phyloP scores from a whole-genome alignment of 2,329 filamentous ascomycete species.

The Tympanopsis confertula region DNA sequence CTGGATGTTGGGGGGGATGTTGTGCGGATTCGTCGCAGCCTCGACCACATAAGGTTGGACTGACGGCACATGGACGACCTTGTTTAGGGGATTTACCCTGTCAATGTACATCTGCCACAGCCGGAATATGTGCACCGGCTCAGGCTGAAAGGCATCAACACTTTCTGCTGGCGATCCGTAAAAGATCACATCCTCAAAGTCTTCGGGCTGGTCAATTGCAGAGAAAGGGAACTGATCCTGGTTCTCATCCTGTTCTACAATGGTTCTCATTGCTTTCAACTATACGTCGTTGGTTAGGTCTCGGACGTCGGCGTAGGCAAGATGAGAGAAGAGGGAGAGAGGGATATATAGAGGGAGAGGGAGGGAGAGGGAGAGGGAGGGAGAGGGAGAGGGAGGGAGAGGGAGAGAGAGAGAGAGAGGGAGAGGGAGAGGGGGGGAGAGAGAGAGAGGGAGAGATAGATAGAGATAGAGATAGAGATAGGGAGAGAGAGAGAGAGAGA shows the following conservation, averaged over 20 bases:
- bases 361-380: no score
- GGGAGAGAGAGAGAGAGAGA: slow-evolving; percentile 2
- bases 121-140: slow-evolving; percentile 52
- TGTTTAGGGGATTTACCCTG: not conserved
- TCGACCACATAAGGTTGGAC: slow-evolving; percentile 55
- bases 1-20: slow-evolving; percentile 44
- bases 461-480: slow-evolving; percentile 1
- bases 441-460: not conserved
- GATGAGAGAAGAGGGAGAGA: not conserved
- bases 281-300: no score
- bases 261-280: slow-evolving; percentile 47
- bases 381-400: not conserved
- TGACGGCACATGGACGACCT: slow-evolving; percentile 56
- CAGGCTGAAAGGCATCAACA: slow-evolving; percentile 45
- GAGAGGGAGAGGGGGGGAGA: not conserved
- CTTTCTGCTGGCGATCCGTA: slow-evolving; percentile 22
- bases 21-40: slow-evolving; percentile 41
- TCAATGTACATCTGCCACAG: slow-evolving; percentile 38
- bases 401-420: slow-evolving; percentile 1
- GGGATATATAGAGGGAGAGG: not conserved
- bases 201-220: slow-evolving; percentile 34
- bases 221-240: slow-evolving; percentile 28
- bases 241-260: slow-evolving; percentile 41
- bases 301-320: no score
- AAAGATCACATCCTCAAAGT: slow-evolving; percentile 37